Percentiles rank a stretch among this genome's conserved stretches.
Conservation (phyloP, 2,329 filamentous ascomycete genomes). For the Zymoseptoria pseudotritici region DNA sequence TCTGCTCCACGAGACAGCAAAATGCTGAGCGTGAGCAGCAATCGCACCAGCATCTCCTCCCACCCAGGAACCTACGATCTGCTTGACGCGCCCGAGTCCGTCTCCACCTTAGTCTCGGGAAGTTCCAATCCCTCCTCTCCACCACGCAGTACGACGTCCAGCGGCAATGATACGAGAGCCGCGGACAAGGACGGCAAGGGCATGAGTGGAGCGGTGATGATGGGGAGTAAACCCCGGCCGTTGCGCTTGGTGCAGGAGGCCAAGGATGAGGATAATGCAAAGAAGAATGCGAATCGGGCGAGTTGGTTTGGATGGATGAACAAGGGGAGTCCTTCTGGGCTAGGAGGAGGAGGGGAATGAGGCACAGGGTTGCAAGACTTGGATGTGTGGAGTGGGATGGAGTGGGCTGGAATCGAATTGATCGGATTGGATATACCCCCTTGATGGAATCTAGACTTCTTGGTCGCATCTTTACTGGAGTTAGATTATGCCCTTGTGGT, state of each 20-base stretch:
- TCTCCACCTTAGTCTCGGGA: constrained; percentile 24
- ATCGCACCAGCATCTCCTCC: constrained; percentile 20
- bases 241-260: constrained; percentile 79
- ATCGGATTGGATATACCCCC: not conserved
- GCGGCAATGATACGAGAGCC: constrained; percentile 6
- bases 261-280: constrained; percentile 33
- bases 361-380: not conserved
- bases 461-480: not conserved
- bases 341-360: not conserved
- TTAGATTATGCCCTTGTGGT: not conserved
- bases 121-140: constrained; percentile 46
- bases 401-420: not conserved
- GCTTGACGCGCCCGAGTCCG: constrained; percentile 4
- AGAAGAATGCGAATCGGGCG: constrained; percentile 38
- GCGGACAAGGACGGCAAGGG: constrained; percentile 21
- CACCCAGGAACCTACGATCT: constrained; percentile 9
- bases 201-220: constrained; percentile 38
- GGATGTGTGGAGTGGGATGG: not conserved
- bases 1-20: constrained; percentile 22
- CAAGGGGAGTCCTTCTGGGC: constrained; percentile 19
- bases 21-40: constrained; percentile 14
- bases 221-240: constrained; percentile 67
- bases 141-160: constrained; percentile 49
- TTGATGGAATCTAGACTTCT: not conserved
- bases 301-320: constrained; percentile 45